Conservation (phyloP, 108 stramenopile genomes). For the Chaetoceros muelleri region DNA sequence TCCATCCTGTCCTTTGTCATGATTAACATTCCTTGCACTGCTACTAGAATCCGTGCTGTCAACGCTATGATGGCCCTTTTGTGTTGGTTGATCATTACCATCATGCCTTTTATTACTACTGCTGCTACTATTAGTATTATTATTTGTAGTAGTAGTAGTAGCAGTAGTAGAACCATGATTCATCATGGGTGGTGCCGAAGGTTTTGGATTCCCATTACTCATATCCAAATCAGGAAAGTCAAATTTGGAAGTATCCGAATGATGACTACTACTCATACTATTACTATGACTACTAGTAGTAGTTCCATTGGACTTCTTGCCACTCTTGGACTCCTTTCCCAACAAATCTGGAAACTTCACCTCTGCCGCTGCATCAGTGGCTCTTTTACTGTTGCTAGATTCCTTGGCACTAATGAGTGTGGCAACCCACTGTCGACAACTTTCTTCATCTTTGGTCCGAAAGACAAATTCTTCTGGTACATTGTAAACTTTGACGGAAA, state of each 20-base stretch:
- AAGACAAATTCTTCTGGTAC: slow-evolving; percentile 73
- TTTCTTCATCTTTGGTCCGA: slow-evolving; percentile 43
- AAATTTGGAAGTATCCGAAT: no score
- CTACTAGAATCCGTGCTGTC: no score
- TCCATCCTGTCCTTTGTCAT: no score
- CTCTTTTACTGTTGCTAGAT: slow-evolving; percentile 17
- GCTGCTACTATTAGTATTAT: no score
- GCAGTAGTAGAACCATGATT: background rate
- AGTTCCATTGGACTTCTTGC: background rate
- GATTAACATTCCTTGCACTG: no score
- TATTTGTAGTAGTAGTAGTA: no score
- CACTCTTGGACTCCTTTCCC: slow-evolving; percentile 9
- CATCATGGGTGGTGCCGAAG: background rate
- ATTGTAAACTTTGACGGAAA: slow-evolving; percentile 67
- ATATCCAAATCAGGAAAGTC: background rate
- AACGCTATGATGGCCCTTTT: no score
- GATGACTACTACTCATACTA: no score
- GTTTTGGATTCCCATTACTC: background rate
- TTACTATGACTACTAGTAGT: background rate
- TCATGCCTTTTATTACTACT: background rate
- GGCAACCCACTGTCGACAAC: slow-evolving; percentile 60
- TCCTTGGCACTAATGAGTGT: slow-evolving; percentile 44
- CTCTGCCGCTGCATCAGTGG: slow-evolving; percentile 2
- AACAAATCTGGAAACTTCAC: slow-evolving; percentile 1
- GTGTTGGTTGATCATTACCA: background rate